phyloP scores from a whole-genome alignment of 2,329 filamentous ascomycete species.

The Myotisia sp. region DNA sequence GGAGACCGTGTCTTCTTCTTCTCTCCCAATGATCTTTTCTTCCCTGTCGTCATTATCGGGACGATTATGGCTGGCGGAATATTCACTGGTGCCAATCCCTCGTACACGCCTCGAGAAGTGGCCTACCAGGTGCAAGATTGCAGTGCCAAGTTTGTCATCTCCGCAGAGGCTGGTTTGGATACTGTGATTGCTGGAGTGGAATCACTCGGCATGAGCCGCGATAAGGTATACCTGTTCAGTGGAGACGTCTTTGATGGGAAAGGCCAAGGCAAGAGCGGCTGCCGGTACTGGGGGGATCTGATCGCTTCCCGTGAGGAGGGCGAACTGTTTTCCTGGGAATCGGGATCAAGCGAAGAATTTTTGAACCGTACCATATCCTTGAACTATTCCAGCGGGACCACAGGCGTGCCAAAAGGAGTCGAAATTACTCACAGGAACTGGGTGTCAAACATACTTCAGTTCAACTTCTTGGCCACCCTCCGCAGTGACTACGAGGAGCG shows the following conservation, averaged over 20 bases:
- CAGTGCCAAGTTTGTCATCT: conserved; percentile 52
- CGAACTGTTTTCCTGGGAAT: conserved; percentile 48
- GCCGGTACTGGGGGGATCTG: conserved; percentile 51
- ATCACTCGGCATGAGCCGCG: conserved; percentile 39
- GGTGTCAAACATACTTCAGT: conserved; percentile 53
- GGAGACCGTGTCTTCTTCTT: conserved; percentile 63
- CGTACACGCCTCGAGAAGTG: conserved; percentile 55
- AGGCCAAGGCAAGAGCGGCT: conserved; percentile 25
- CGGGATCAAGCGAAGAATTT: conserved; percentile 17
- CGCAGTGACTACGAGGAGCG: conserved; percentile 37
- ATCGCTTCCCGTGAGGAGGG: conserved; percentile 40
- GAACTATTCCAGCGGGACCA: conserved; percentile 64
- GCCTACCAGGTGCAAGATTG: conserved; percentile 62
- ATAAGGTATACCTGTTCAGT: conserved; percentile 53
- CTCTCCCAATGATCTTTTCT: conserved; percentile 59
- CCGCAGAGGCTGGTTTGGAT: conserved; percentile 45
- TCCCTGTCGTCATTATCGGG: conserved; percentile 56
- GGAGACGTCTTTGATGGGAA: conserved; percentile 35
- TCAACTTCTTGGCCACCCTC: conserved; percentile 35
- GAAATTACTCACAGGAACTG: conserved; percentile 67
- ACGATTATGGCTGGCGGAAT: conserved; percentile 63
- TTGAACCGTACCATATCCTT: conserved; percentile 46
- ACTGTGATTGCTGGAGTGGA: conserved; percentile 53
- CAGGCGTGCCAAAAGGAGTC: conserved; percentile 71
- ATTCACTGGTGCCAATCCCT: conserved; percentile 62